Conservation (phyloP, 2,329 filamentous ascomycete genomes). For the Metarhizium guizhouense region DNA sequence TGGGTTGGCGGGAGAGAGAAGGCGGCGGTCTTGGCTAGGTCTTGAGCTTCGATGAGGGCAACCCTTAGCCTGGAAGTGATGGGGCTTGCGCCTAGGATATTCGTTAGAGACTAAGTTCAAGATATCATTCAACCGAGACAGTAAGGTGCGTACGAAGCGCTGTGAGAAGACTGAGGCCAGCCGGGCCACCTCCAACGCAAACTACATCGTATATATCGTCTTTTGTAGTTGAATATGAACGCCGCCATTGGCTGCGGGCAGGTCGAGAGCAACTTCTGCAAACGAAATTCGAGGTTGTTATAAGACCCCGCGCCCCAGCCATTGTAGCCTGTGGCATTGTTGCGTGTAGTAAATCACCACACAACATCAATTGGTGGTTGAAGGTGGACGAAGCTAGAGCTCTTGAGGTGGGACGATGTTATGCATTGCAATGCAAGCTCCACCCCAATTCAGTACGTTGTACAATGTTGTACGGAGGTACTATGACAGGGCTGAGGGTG, state of each 20-base stretch:
- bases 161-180: slow-evolving; percentile 73
- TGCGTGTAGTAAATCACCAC: background rate
- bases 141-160: slow-evolving; percentile 54
- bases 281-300: slow-evolving; percentile 25
- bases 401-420: background rate
- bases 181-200: slow-evolving; percentile 82
- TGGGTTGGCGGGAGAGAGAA: slow-evolving; percentile 58
- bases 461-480: too few relatives aligned
- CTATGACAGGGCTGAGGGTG: background rate
- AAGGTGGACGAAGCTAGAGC: background rate
- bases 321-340: slow-evolving; percentile 10
- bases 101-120: background rate
- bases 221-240: slow-evolving; percentile 32
- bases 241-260: slow-evolving; percentile 24
- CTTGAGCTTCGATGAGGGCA: slow-evolving; percentile 84
- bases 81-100: slow-evolving; percentile 58
- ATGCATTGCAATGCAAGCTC: background rate
- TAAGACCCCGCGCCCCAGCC: slow-evolving; percentile 17
- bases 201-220: slow-evolving; percentile 88
- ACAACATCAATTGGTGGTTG: background rate
- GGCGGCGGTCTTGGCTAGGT: slow-evolving; percentile 59
- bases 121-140: background rate
- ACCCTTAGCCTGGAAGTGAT: slow-evolving; percentile 69
- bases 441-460: background rate
- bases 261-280: slow-evolving; percentile 38